Evolutionary conservation across 768 basidiomycete genomes (phyloP).

Genomic region (Cantharellus anzutake): DNA sequence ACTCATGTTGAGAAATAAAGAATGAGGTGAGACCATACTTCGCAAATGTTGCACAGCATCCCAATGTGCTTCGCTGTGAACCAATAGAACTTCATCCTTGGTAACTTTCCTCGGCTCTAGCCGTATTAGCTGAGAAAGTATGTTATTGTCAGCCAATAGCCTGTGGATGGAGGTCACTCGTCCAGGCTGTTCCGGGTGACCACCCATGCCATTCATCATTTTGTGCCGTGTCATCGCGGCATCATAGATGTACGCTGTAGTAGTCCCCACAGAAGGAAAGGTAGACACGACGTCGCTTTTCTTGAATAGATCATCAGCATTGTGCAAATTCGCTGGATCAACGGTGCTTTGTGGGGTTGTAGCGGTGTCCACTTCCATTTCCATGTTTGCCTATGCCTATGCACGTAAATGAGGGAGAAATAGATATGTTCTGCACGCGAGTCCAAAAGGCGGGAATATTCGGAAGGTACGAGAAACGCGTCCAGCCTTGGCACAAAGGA

Average conservation of each 20-base stretch:
- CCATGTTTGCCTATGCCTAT: too few relatives aligned
- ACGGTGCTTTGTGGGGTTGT: too few relatives aligned
- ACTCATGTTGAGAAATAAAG: too few relatives aligned
- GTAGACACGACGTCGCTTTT: neutral
- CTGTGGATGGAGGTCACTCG: constrained; percentile 65
- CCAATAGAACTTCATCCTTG: constrained; percentile 65
- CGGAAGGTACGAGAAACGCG: too few relatives aligned
- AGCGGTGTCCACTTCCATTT: too few relatives aligned
- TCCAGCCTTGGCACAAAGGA: too few relatives aligned
- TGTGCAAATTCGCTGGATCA: too few relatives aligned
- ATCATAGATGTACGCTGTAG: constrained; percentile 70
- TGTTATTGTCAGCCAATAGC: constrained; percentile 35
- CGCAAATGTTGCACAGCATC: constrained; percentile 69
- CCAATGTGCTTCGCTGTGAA: constrained; percentile 87
- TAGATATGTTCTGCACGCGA: too few relatives aligned
- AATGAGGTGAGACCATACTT: constrained; percentile 28
- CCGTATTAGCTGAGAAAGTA: constrained; percentile 54
- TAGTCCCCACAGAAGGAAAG: neutral
- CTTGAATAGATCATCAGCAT: too few relatives aligned
- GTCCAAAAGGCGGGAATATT: too few relatives aligned
- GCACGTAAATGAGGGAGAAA: too few relatives aligned
- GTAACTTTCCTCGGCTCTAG: constrained; percentile 57
- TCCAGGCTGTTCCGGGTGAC: constrained; percentile 55
- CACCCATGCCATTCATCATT: constrained; percentile 2
- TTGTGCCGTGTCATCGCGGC: constrained; percentile 71